phyloP scores from a whole-genome alignment of 2,329 filamentous ascomycete species.

The Talaromyces rugulosus region DNA sequence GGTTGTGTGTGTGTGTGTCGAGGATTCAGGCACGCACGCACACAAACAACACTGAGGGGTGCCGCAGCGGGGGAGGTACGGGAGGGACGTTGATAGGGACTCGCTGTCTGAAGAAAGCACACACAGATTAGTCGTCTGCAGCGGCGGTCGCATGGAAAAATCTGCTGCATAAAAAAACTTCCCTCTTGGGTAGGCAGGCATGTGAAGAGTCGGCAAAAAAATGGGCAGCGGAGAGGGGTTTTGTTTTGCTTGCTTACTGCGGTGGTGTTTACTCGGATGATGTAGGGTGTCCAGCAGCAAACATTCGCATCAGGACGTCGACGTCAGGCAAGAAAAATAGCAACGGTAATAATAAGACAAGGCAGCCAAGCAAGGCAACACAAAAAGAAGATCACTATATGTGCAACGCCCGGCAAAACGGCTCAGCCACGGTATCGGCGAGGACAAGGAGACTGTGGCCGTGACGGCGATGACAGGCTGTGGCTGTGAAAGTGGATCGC shows the following conservation, averaged over 20 bases:
- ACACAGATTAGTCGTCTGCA: background rate
- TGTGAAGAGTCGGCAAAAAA: background rate
- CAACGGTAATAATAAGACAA: background rate
- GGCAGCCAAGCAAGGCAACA: background rate
- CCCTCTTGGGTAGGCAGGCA: background rate
- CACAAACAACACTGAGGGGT: background rate
- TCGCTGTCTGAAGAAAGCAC: background rate
- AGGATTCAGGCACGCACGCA: background rate
- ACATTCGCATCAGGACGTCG: background rate
- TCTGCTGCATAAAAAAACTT: background rate
- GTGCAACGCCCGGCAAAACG: background rate
- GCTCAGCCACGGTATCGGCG: background rate
- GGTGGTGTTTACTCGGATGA: background rate
- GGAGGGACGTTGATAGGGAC: background rate
- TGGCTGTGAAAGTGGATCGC: background rate
- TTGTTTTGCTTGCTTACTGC: background rate
- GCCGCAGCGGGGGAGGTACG: background rate
- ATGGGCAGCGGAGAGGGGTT: background rate
- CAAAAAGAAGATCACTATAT: background rate
- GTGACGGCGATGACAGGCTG: background rate
- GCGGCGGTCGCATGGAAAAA: background rate
- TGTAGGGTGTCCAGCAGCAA: background rate
- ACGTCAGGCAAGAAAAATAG: background rate
- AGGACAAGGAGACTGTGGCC: background rate
- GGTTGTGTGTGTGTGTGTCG: background rate